Percentiles rank a stretch among this genome's conserved stretches.
Evolutionary conservation across 2,329 filamentous ascomycete genomes (phyloP).

Genomic region (Phaeosphaeriaceae sp.): DNA sequence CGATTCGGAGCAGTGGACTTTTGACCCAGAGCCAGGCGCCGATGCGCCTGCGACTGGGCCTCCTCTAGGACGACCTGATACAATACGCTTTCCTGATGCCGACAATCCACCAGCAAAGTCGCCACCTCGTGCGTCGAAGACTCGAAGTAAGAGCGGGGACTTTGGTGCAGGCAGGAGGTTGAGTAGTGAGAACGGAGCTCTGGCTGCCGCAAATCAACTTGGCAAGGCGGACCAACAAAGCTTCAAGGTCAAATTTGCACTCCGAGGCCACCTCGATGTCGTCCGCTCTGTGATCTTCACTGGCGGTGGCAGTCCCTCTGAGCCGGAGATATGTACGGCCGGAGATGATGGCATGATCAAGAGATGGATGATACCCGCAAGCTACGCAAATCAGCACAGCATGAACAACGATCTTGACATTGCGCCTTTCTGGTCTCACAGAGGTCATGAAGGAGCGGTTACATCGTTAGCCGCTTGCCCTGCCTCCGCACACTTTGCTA

Average conservation of each 20-base stretch:
- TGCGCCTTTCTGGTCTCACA: slow-evolving; percentile 90
- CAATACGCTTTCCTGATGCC: slow-evolving; percentile 83
- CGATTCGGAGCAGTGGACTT: slow-evolving; percentile 85
- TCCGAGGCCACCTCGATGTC: slow-evolving; percentile 91
- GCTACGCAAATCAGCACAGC: slow-evolving; percentile 69
- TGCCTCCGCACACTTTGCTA: slow-evolving; percentile 85
- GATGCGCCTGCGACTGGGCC: slow-evolving; percentile 63
- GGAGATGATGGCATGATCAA: slow-evolving; percentile 97
- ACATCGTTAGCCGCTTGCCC: slow-evolving; percentile 88
- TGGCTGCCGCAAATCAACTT: slow-evolving; percentile 47
- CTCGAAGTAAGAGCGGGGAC: slow-evolving; percentile 79
- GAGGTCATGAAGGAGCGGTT: slow-evolving; percentile 90
- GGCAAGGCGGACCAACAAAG: slow-evolving; percentile 72
- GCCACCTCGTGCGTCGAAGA: slow-evolving; percentile 69
- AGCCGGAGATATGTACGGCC: slow-evolving; percentile 95
- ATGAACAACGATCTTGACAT: slow-evolving; percentile 85
- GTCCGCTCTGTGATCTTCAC: slow-evolving; percentile 96
- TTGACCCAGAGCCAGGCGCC: slow-evolving; percentile 73
- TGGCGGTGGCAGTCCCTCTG: slow-evolving; percentile 90
- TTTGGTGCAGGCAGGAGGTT: slow-evolving; percentile 58
- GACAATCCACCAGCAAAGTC: slow-evolving; percentile 81
- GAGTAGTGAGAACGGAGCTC: slow-evolving; percentile 69
- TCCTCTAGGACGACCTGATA: slow-evolving; percentile 75
- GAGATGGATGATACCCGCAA: slow-evolving; percentile 89
- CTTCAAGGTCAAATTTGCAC: slow-evolving; percentile 92